phyloP scores from a whole-genome alignment of 2,329 filamentous ascomycete genomes.

The Alternaria sp. region DNA sequence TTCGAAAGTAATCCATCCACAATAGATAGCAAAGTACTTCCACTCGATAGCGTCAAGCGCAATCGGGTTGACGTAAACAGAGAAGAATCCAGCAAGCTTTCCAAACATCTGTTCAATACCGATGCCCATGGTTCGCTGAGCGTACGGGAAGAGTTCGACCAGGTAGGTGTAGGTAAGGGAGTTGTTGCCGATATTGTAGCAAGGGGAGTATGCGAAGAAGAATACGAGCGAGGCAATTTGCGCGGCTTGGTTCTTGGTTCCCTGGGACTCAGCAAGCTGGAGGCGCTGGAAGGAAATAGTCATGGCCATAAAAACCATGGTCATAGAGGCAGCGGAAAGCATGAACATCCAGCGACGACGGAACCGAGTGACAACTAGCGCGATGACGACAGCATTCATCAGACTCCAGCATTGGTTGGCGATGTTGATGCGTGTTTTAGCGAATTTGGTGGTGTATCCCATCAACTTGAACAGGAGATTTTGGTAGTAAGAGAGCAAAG shows the following conservation, averaged over 20 bases:
- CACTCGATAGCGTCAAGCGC: slow-evolving; percentile 65
- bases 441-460: slow-evolving; percentile 47
- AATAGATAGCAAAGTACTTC: slow-evolving; percentile 65
- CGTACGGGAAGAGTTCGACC: slow-evolving; percentile 68
- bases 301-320: slow-evolving; percentile 64
- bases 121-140: slow-evolving; percentile 66
- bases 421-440: slow-evolving; percentile 55
- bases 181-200: slow-evolving; percentile 73
- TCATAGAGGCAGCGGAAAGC: slow-evolving; percentile 61
- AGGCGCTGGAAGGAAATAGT: slow-evolving; percentile 60
- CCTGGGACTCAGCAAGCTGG: slow-evolving; percentile 25
- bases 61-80: slow-evolving; percentile 65
- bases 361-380: slow-evolving; percentile 54
- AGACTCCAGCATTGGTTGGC: slow-evolving; percentile 55
- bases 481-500: slow-evolving; percentile 50
- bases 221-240: slow-evolving; percentile 62
- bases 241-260: slow-evolving; percentile 46
- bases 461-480: slow-evolving; percentile 52
- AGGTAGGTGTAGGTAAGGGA: slow-evolving; percentile 71
- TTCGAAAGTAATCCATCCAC: slow-evolving; percentile 64
- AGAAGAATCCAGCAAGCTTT: slow-evolving; percentile 57
- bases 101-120: slow-evolving; percentile 66
- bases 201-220: slow-evolving; percentile 67
- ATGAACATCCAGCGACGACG: slow-evolving; percentile 57
- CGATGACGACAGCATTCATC: slow-evolving; percentile 50